Evolutionary conservation across 2,329 filamentous ascomycete genomes (phyloP), one percentile per base, ranked within the genome.

Genomic region (Ceratocystis variospora): DNA sequence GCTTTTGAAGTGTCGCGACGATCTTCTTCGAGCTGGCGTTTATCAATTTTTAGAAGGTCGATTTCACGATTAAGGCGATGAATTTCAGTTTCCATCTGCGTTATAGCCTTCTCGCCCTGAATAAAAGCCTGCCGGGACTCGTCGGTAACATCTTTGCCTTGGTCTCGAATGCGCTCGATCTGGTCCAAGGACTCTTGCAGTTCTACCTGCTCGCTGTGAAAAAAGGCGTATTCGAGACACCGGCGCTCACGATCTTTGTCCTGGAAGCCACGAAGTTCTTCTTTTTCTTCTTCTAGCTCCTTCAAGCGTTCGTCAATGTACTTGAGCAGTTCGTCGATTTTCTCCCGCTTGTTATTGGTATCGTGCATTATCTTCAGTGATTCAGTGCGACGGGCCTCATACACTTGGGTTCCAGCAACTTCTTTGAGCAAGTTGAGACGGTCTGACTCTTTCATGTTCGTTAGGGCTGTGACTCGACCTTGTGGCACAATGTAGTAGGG

Each of bases 401-500:
- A 99, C 57, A 96, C 91, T 72, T 96, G 91, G 6, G 94, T 99
- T 69, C 94, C 94, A 0, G 94, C 94, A n/a, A 99, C 94, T 73
- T 97, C 94, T 76, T 99, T 99, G 69, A 99, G 78, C 68, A 99
- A 79, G 70, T 88, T 92, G 69, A 99, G 78, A 64, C 94, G 85
- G 74, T 96, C 92, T 0, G 87, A 86, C 75, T 99, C 94, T 76
- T 96, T 96, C 94, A 99, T 99, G 75, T 97, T 99, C 57, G 94
- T 99, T 73, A 99, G 80, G 28, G 90, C 87, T 0, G 94, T 97
- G 68, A 99, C 92, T 73, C 94, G 90, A 65, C 94, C 94, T 75
- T 99, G 94, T 0, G 95, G 94, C 1, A 99, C 95, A 72, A 99
- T 99, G 75, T 99, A 99, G 80, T 97, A 99, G 31, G 94, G 94